These are phyloP conservation scores for Phoenix dactylifera DNA, from an alignment of 176 grass and related monocot species.

Conservation along the genomic window DNA sequence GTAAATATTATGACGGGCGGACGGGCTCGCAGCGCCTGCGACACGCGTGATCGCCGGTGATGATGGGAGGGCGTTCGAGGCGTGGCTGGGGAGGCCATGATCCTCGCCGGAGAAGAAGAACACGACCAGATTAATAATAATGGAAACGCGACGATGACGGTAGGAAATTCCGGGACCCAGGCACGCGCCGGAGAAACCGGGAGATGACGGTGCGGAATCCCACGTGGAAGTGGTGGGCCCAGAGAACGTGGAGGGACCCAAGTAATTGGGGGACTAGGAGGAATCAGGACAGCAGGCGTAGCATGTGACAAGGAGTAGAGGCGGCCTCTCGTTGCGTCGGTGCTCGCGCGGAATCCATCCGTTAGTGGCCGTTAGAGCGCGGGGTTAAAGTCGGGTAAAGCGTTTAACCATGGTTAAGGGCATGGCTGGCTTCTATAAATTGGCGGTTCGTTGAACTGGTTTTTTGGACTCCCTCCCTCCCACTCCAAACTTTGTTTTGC, in stretches of 20 bases:
- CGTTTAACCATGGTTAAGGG: no score
- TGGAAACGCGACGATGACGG: neutral
- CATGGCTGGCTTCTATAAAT: no score
- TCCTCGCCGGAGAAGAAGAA: conserved; percentile 10
- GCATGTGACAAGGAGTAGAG: neutral
- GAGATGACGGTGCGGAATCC: neutral
- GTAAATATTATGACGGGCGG: no score
- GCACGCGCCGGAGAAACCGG: conserved; percentile 8
- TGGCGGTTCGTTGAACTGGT: no score
- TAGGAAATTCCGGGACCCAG: neutral
- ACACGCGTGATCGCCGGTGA: conserved; percentile 23
- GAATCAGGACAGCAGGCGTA: neutral
- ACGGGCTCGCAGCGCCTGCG: neutral
- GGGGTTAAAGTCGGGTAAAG: no score
- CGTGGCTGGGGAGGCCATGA: conserved; percentile 8
- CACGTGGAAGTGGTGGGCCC: neutral
- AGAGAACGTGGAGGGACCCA: no score
- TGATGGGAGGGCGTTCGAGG: conserved; percentile 1
- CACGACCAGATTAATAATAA: neutral
- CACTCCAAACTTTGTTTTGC: no score
- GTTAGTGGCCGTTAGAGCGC: no score
- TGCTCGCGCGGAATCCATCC: no score
- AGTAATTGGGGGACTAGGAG: no score
- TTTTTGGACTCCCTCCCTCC: no score
- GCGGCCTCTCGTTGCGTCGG: neutral